These are phyloP conservation scores for Phaffia australis DNA, from an alignment of 768 basidiomycete genomes.

Conservation along the genomic window DNA sequence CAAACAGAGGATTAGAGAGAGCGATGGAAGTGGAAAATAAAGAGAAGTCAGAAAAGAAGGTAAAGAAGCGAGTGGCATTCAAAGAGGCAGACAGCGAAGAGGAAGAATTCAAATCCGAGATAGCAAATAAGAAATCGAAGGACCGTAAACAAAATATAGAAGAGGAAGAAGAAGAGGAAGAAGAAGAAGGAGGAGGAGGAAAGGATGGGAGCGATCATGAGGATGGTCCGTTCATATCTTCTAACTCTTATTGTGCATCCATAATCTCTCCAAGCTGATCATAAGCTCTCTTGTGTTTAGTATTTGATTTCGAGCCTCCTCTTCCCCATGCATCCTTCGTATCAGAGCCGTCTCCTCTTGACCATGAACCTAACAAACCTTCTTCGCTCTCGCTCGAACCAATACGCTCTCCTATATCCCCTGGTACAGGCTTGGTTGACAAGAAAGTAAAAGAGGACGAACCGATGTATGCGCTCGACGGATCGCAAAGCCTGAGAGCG, in stretches of 20 bases:
- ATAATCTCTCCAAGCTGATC: slow-evolving; percentile 16
- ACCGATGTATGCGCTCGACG: slow-evolving; percentile 15
- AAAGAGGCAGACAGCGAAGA: no score
- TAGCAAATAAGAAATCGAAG: no score
- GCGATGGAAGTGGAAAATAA: no score
- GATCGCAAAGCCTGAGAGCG: not conserved
- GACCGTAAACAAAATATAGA: not conserved
- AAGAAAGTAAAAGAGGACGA: slow-evolving; percentile 7
- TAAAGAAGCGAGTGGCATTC: no score
- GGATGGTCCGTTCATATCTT: not conserved
- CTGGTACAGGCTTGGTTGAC: slow-evolving; percentile 4
- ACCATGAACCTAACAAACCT: slow-evolving; percentile 12
- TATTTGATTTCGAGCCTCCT: no score
- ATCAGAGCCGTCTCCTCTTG: not conserved
- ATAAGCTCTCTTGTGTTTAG: no score
- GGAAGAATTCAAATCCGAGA: no score
- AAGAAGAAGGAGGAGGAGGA: slow-evolving; percentile 22
- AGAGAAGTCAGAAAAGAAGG: no score
- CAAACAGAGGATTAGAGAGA: no score
- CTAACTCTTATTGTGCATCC: not conserved
- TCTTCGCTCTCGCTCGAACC: slow-evolving; percentile 25
- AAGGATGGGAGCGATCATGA: slow-evolving; percentile 3
- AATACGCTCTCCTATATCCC: not conserved
- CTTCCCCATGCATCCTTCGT: no score
- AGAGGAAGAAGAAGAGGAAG: not conserved